phyloP scores from a whole-genome alignment of 208 protist genomes.

The Porcisia deanei region DNA sequence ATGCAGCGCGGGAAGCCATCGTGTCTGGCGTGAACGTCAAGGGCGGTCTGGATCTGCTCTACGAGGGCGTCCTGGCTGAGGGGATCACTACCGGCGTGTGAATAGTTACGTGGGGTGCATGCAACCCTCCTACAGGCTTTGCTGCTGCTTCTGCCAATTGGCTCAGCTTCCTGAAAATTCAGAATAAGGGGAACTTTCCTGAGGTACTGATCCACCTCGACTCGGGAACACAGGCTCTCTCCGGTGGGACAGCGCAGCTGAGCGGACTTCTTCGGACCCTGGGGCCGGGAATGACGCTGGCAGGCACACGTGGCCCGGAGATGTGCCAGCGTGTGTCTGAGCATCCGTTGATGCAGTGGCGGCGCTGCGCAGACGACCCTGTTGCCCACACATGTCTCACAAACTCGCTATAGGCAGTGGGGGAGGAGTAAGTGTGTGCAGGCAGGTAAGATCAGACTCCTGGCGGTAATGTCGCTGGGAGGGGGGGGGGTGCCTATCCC shows the following conservation, averaged over 20 bases:
- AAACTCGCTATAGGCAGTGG: neutral
- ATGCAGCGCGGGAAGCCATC: conserved; percentile 84
- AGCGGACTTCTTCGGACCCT: conserved; percentile 98
- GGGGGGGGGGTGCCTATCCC: neutral
- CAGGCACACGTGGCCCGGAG: conserved; percentile 94
- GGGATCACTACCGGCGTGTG: conserved; percentile 95
- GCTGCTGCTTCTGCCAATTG: conserved; percentile 98
- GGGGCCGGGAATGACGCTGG: conserved; percentile 97
- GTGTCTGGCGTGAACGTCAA: conserved; percentile 97
- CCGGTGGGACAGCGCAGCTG: conserved; percentile 95
- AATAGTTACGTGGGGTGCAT: conserved; percentile 92
- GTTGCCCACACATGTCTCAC: neutral
- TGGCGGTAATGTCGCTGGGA: neutral
- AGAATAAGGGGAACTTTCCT: conserved; percentile 91
- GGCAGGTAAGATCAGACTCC: neutral
- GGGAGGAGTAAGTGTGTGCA: neutral
- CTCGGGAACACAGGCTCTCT: conserved; percentile 93
- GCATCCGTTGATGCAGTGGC: no score
- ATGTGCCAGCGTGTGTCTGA: conserved; percentile 20
- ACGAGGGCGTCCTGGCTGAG: conserved; percentile 91
- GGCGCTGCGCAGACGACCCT: no score
- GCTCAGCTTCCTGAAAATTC: conserved; percentile 90
- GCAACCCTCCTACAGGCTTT: conserved; percentile 93
- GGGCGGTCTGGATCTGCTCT: conserved; percentile 70
- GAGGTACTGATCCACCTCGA: conserved; percentile 92